Percentiles rank a stretch among this genome's conserved stretches.
phyloP scores from a whole-genome alignment of 805 yeast species.

The Candida broadrunensis region DNA sequence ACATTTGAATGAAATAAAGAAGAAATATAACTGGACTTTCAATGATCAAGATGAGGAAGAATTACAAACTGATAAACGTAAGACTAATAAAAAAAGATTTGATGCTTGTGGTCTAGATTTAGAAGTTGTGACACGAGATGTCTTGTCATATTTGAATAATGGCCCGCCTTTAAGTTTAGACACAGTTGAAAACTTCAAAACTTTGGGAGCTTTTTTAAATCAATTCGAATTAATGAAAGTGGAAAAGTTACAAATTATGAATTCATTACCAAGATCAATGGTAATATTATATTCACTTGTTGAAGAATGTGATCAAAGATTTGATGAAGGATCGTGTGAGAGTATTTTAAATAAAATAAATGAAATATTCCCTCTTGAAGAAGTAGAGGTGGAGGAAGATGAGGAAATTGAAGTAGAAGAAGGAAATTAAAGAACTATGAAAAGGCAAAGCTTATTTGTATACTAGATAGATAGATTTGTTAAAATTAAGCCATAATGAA shows the following conservation, averaged over 20 bases:
- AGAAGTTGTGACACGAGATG: slow-evolving; percentile 49
- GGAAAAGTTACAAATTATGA: slow-evolving; percentile 81
- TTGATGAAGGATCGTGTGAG: slow-evolving; percentile 63
- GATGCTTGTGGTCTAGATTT: slow-evolving; percentile 44
- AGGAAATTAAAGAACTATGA: too few species aligned
- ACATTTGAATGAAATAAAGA: slow-evolving; percentile 50
- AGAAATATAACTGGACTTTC: slow-evolving; percentile 46
- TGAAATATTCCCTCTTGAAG: slow-evolving; percentile 49
- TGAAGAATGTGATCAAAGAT: slow-evolving; percentile 90
- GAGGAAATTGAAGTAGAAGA: slow-evolving; percentile 21
- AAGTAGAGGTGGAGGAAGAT: slow-evolving; percentile 23
- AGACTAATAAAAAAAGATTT: slow-evolving; percentile 23
- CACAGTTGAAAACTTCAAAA: slow-evolving; percentile 18
- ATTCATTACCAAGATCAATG: slow-evolving; percentile 73
- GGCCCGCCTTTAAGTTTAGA: slow-evolving; percentile 21
- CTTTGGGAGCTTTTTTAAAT: slow-evolving; percentile 45
- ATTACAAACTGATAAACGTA: slow-evolving; percentile 22
- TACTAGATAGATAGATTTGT: too few species aligned
- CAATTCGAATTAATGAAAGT: slow-evolving; percentile 66
- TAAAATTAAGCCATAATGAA: too few species aligned
- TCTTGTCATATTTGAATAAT: slow-evolving; percentile 37
- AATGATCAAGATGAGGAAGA: slow-evolving; percentile 26
- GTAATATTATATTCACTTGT: slow-evolving; percentile 77
- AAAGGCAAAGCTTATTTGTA: too few species aligned
- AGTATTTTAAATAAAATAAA: slow-evolving; percentile 54